Evolutionary conservation across 164 flowering plant species (phyloP), one percentile per base, ranked within the genome.

Genomic region (Piper betle): DNA sequence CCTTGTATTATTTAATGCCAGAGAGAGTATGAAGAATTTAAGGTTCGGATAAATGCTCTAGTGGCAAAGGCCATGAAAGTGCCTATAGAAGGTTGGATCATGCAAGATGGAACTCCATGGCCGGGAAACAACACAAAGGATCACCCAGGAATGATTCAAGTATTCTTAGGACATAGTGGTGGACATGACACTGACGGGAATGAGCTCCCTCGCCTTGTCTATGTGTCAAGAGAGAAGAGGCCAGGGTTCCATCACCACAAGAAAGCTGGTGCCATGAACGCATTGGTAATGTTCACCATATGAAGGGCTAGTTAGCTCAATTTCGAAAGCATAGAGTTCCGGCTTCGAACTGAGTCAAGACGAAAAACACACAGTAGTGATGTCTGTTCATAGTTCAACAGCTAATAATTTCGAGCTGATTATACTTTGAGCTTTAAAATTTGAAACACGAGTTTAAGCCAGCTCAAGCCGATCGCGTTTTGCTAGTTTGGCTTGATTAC

Each of bases 81-180:
- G 57, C 99, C 99, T 46, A 68, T 80, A 66, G 97, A 82, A 62
- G 99, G 99, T 10, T 93, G 99, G 99, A 87, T 86, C 62, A 89
- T 93, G 99, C 87, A 87, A 70, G 99, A 93, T 74, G 99, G 97
- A 37, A 93, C 94, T 10, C 99, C 96, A 59, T 90, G 99, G 99
- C 99, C 97, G 0, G 99, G 99, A 43, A 93, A 93, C 80, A 93
- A 93, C 55, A 86, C 91, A 0, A 79, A 67, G 65, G 99, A 93
- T 72, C 99, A 93, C 65, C 99, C 99, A 5, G 97, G 97, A 39
- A 93, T 93, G 97, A 93, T 90, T 71, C 99, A 93, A 72, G 96
- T 93, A 12, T 90, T 93, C 74, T 79, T 93, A n/a, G 99, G 99
- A 39, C 91, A 86, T 42, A 84, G 88, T 68, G 99, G 96, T 64